Conservation (phyloP, 306 rosid species). For the Vigna radiata region DNA sequence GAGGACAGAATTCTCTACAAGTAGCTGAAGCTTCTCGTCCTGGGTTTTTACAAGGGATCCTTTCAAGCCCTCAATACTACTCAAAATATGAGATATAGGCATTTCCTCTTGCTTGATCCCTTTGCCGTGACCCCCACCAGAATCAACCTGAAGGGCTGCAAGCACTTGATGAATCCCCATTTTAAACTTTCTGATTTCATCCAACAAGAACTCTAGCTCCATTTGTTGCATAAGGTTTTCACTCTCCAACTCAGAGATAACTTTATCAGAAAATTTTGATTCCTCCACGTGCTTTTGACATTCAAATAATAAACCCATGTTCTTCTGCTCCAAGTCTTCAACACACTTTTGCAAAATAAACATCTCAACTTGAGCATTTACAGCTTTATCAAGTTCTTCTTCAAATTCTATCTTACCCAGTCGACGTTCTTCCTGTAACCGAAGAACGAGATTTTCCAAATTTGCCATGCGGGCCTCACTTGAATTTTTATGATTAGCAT, state of each 20-base stretch:
- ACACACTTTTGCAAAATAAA: constrained; percentile 88
- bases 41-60: constrained; percentile 60
- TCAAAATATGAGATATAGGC: constrained; percentile 59
- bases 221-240: constrained; percentile 96
- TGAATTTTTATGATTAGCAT: constrained; percentile 62
- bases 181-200: constrained; percentile 80
- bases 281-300: constrained; percentile 80
- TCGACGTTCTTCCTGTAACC: constrained; percentile 67
- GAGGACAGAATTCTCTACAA: constrained; percentile 76
- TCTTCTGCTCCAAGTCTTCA: constrained; percentile 92
- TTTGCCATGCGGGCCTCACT: constrained; percentile 67
- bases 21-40: constrained; percentile 79
- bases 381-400: constrained; percentile 85
- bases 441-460: constrained; percentile 68
- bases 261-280: constrained; percentile 73
- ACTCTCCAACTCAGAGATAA: constrained; percentile 87
- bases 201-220: constrained; percentile 78
- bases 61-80: constrained; percentile 68
- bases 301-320: constrained; percentile 62
- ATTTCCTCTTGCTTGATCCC: constrained; percentile 61
- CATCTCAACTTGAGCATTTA: constrained; percentile 92
- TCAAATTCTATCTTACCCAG: constrained; percentile 84
- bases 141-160: constrained; percentile 69
- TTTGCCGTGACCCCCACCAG: constrained; percentile 49
- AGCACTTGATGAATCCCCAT: constrained; percentile 68